Evolutionary conservation across 2,329 filamentous ascomycete genomes (phyloP).

Genomic region (Rutstroemia sp.): DNA sequence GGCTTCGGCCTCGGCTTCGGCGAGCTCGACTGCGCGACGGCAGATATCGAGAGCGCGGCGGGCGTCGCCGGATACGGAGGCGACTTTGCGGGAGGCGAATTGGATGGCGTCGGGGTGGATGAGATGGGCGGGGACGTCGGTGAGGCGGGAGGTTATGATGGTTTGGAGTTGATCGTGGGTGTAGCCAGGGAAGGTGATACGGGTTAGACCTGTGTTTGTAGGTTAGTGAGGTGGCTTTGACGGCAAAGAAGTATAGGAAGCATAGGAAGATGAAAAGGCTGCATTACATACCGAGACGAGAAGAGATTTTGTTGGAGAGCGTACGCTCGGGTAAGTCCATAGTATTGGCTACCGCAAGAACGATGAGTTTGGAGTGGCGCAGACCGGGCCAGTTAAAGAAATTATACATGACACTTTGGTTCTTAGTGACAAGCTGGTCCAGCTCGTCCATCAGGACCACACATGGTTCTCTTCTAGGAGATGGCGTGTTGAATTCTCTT

Average conservation of each 20-base stretch:
- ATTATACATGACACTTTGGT: constrained; percentile 99
- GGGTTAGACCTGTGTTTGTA: constrained; percentile 55
- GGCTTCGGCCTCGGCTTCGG: constrained; percentile 57
- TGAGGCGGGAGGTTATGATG: constrained; percentile 90
- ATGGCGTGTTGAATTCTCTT: constrained; percentile 86
- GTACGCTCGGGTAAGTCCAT: constrained; percentile 98
- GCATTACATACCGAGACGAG: constrained; percentile 51
- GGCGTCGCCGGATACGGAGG: constrained; percentile 91
- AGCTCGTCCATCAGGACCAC: constrained; percentile 98
- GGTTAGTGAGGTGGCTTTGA: not conserved
- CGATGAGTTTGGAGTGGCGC: constrained; percentile 85
- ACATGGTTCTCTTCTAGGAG: constrained; percentile 83
- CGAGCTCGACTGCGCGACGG: constrained; percentile 87
- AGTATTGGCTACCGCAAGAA: constrained; percentile 94
- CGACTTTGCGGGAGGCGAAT: constrained; percentile 93
- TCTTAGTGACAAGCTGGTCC: constrained; percentile 94
- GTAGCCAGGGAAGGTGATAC: constrained; percentile 96
- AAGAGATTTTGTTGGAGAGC: constrained; percentile 96
- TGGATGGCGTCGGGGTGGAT: constrained; percentile 91
- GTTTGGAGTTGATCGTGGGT: constrained; percentile 96
- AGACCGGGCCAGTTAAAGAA: constrained; percentile 99
- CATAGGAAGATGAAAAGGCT: too few species aligned
- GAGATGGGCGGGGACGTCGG: constrained; percentile 80
- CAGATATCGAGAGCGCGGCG: constrained; percentile 91
- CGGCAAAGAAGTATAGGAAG: not conserved